A percentile compares a stretch with the other conserved stretches of the same genome.
phyloP scores from a whole-genome alignment of 257 asterid genomes.

The Pogostemon cablin region DNA sequence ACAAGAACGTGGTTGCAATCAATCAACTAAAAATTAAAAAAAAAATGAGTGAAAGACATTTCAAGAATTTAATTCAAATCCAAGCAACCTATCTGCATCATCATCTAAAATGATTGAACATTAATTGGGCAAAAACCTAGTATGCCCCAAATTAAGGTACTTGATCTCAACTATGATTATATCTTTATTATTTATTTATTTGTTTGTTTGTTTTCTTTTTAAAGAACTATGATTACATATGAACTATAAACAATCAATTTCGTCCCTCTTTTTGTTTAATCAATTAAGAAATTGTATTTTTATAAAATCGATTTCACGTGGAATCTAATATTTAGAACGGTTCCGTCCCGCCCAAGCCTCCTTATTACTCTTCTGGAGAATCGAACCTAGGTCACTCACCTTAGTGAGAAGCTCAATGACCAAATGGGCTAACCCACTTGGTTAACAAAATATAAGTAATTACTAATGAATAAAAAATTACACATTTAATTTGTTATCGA shows the following conservation, averaged over 20 bases:
- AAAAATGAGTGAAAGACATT: slow-evolving; percentile 14
- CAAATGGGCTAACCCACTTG: too few relatives aligned
- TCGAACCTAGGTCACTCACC: too few relatives aligned
- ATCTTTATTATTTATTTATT: neutral
- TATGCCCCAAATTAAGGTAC: slow-evolving; percentile 7
- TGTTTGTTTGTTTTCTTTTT: too few relatives aligned
- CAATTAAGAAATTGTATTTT: too few relatives aligned
- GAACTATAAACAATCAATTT: neutral
- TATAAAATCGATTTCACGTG: too few relatives aligned
- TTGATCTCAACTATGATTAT: neutral
- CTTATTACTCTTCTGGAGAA: too few relatives aligned
- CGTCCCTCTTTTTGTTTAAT: neutral
- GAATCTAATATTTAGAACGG: too few relatives aligned
- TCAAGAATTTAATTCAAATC: slow-evolving; percentile 15
- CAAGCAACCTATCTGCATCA: slow-evolving; percentile 27
- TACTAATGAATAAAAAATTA: too few relatives aligned
- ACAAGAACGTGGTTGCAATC: slow-evolving; percentile 22
- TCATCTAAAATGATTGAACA: slow-evolving; percentile 20
- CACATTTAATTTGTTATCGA: too few relatives aligned
- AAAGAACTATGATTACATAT: neutral
- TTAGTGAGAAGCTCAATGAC: too few relatives aligned
- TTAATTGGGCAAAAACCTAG: slow-evolving; percentile 24
- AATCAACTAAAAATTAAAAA: slow-evolving; percentile 3
- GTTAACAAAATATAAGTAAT: too few relatives aligned
- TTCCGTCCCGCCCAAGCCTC: too few relatives aligned